These are phyloP conservation scores for Puccinia sorghi DNA, from an alignment of 1,284 basidiomycete genomes.

Conservation along the genomic window DNA sequence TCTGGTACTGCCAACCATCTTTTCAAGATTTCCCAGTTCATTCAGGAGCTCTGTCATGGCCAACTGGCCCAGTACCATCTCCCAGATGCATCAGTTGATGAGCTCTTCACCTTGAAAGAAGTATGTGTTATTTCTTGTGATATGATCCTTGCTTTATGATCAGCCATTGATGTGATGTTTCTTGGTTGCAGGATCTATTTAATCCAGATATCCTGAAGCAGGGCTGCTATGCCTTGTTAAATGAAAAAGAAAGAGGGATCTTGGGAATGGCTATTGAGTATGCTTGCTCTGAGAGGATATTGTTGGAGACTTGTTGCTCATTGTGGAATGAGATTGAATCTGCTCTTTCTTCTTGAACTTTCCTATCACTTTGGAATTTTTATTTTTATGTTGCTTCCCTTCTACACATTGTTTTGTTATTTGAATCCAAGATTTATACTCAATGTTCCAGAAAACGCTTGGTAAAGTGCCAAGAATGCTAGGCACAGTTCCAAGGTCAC, in stretches of 20 bases:
- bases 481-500: no score
- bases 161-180: neutral
- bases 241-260: neutral
- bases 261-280: conserved; percentile 30
- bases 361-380: neutral
- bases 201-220: neutral
- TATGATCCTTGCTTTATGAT: neutral
- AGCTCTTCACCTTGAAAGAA: conserved; percentile 21
- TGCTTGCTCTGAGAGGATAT: conserved; percentile 22
- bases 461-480: no score
- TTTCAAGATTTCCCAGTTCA: neutral
- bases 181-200: neutral
- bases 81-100: neutral
- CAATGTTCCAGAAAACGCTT: no score
- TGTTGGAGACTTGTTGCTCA: conserved; percentile 33
- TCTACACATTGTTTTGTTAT: neutral
- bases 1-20: neutral
- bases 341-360: neutral
- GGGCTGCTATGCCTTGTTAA: no score
- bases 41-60: conserved; percentile 9
- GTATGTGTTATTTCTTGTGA: neutral
- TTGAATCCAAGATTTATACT: neutral
- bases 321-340: conserved; percentile 22
- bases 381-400: neutral
- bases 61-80: neutral